These are phyloP conservation scores for Pisolithus sp. DNA, from an alignment of 768 basidiomycete genomes.

Conservation along the genomic window DNA sequence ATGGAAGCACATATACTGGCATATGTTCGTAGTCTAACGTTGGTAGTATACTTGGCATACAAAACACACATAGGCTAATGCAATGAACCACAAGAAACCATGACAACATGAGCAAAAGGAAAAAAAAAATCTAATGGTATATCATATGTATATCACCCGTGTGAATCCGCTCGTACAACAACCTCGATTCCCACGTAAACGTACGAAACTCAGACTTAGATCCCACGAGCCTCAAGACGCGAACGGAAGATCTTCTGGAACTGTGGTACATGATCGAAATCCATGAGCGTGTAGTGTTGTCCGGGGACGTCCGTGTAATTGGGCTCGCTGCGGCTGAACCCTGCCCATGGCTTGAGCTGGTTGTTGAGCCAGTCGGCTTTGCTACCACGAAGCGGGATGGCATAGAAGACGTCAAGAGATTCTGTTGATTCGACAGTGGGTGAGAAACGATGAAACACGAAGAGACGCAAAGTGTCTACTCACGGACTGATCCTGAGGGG, in stretches of 20 bases:
- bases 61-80: too few species aligned
- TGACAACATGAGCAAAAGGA: too few species aligned
- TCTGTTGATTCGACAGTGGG: not conserved
- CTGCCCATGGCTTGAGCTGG: conserved; percentile 11
- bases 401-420: not conserved
- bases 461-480: not conserved
- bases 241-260: conserved; percentile 12
- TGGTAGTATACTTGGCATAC: too few species aligned
- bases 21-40: too few species aligned
- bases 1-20: too few species aligned
- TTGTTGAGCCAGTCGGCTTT: conserved; percentile 12
- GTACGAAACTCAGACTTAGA: not conserved
- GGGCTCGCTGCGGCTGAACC: conserved; percentile 8
- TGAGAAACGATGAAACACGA: not conserved
- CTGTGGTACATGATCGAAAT: conserved; percentile 8
- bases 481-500: not conserved
- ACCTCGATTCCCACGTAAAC: too few species aligned
- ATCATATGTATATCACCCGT: too few species aligned
- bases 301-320: conserved; percentile 9
- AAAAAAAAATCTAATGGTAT: too few species aligned
- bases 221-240: conserved; percentile 9
- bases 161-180: too few species aligned
- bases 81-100: too few species aligned
- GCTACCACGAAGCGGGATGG: conserved; percentile 7
- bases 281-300: conserved; percentile 13